Conservation (phyloP, 148 eudicot genomes). For the Pharnaceum exiguum region DNA sequence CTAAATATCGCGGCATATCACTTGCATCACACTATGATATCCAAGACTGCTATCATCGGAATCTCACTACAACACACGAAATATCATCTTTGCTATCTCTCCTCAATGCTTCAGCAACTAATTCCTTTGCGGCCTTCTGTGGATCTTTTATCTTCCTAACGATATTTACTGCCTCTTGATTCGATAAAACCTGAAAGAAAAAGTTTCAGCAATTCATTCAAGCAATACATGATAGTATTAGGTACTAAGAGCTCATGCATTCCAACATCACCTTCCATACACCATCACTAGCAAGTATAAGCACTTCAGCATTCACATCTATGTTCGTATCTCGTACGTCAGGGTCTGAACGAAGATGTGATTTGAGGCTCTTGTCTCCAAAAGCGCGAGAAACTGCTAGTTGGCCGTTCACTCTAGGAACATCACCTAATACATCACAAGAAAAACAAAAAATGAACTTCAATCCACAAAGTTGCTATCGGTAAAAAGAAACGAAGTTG, state of each 20-base stretch:
- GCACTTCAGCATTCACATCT: slow-evolving; percentile 34
- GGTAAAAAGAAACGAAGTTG: no score
- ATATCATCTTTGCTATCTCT: slow-evolving; percentile 77
- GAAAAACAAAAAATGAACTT: not conserved
- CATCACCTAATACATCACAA: slow-evolving; percentile 45
- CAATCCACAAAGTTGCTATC: not conserved
- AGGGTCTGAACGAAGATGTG: slow-evolving; percentile 62
- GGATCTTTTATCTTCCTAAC: slow-evolving; percentile 52
- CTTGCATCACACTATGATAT: not conserved
- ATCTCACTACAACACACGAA: slow-evolving; percentile 63
- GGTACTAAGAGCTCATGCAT: not conserved
- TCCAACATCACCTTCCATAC: slow-evolving; percentile 58
- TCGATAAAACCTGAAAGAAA: slow-evolving; percentile 51
- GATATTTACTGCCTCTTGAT: slow-evolving; percentile 73
- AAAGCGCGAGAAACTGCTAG: slow-evolving; percentile 81
- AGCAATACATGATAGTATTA: not conserved
- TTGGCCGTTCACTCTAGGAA: slow-evolving; percentile 72
- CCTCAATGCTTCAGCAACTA: slow-evolving; percentile 51
- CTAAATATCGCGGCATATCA: not conserved
- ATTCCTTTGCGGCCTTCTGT: slow-evolving; percentile 68
- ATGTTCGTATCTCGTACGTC: slow-evolving; percentile 34
- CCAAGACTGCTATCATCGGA: slow-evolving; percentile 26
- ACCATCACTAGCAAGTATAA: slow-evolving; percentile 76
- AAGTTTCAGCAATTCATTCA: not conserved
- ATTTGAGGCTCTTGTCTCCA: slow-evolving; percentile 71